These are phyloP conservation scores for Colletotrichum scovillei DNA, from an alignment of 2,329 filamentous ascomycete species.

Conservation along the genomic window DNA sequence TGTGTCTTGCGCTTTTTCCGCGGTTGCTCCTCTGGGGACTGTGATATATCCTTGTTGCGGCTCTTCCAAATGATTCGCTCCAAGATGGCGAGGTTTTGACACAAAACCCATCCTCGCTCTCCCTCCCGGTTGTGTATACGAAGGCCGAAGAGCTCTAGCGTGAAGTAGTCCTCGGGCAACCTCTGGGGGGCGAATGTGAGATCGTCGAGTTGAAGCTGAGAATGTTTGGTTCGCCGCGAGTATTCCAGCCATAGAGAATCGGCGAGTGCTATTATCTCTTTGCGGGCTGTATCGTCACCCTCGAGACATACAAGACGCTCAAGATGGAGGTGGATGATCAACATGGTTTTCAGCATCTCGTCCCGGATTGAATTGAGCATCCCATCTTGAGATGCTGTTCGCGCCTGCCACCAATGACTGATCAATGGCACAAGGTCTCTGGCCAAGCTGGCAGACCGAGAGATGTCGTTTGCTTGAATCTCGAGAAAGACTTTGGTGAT, in stretches of 20 bases:
- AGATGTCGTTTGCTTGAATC: constrained; percentile 75
- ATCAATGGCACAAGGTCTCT: constrained; percentile 76
- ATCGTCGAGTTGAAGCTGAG: constrained; percentile 83
- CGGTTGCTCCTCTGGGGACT: constrained; percentile 55
- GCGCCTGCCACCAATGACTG: constrained; percentile 81
- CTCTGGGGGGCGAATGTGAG: constrained; percentile 66
- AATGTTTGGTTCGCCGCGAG: constrained; percentile 74
- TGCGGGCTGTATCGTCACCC: constrained; percentile 51
- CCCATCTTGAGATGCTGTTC: constrained; percentile 69
- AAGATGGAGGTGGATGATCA: constrained; percentile 72
- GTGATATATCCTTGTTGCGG: constrained; percentile 40
- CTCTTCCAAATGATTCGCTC: constrained; percentile 58
- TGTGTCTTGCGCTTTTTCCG: constrained; percentile 63
- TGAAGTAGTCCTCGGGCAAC: constrained; percentile 57
- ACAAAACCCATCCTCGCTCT: constrained; percentile 70
- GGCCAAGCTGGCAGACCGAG: constrained; percentile 70
- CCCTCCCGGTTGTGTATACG: constrained; percentile 63
- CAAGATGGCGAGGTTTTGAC: constrained; percentile 69
- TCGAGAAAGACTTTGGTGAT: constrained; percentile 78
- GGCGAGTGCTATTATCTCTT: constrained; percentile 71
- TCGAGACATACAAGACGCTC: constrained; percentile 64
- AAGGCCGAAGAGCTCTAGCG: constrained; percentile 63
- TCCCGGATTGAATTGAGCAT: constrained; percentile 75
- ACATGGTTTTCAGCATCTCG: constrained; percentile 80
- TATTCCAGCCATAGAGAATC: constrained; percentile 85